These are phyloP conservation scores for Tricholoma saponaceum DNA, from an alignment of 768 basidiomycete species.

Conservation along the genomic window DNA sequence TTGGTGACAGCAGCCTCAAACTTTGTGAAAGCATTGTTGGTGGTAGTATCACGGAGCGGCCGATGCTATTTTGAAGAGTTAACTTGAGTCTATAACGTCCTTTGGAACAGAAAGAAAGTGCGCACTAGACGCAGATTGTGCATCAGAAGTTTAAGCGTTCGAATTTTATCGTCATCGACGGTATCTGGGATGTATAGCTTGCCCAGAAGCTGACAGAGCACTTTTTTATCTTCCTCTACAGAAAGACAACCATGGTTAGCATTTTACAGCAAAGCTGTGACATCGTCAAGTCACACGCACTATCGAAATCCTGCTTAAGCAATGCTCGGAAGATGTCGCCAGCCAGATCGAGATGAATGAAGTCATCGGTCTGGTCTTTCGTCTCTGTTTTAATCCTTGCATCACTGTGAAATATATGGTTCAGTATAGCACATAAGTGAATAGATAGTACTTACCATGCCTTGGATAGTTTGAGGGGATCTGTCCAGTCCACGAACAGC, in stretches of 20 bases:
- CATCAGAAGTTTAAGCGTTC: slow-evolving; percentile 57
- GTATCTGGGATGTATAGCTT: slow-evolving; percentile 68
- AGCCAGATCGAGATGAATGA: slow-evolving; percentile 47
- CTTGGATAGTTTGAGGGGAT: slow-evolving; percentile 56
- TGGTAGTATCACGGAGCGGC: slow-evolving; percentile 46
- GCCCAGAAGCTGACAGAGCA: slow-evolving; percentile 57
- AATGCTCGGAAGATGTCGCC: slow-evolving; percentile 41
- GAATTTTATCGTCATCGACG: slow-evolving; percentile 66
- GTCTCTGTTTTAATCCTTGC: slow-evolving; percentile 22
- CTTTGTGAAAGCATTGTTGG: slow-evolving; percentile 66
- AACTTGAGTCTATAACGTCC: neutral
- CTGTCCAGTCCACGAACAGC: slow-evolving; percentile 75
- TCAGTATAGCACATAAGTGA: neutral
- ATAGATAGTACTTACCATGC: slow-evolving; percentile 10
- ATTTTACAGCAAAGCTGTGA: neutral
- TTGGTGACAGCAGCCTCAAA: slow-evolving; percentile 67
- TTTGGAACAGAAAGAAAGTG: slow-evolving; percentile 1
- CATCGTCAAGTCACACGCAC: slow-evolving; percentile 33
- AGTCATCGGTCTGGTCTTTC: slow-evolving; percentile 19
- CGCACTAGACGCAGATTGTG: slow-evolving; percentile 54
- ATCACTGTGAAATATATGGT: slow-evolving; percentile 10
- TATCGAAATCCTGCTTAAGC: slow-evolving; percentile 43
- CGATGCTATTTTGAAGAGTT: slow-evolving; percentile 26
- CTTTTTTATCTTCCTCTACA: slow-evolving; percentile 65
- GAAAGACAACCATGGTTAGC: slow-evolving; percentile 11